Conservation (phyloP, 768 basidiomycete species). For the Mycena vitilis region DNA sequence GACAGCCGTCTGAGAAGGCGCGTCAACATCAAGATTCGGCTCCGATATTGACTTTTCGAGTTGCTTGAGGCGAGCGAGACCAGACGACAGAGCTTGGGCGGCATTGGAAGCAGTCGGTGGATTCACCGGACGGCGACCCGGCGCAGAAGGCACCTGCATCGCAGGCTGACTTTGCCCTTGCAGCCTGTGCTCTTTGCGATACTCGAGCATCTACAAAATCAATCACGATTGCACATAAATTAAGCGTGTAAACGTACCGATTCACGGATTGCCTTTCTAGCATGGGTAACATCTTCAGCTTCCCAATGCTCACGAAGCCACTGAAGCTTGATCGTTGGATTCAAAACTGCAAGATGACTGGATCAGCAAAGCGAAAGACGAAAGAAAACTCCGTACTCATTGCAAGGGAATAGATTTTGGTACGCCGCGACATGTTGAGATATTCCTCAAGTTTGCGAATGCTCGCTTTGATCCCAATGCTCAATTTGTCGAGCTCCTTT, state of each 20-base stretch:
- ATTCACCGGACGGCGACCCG: background rate
- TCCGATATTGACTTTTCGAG: background rate
- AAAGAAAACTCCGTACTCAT: too few relatives aligned
- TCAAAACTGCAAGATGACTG: conserved; percentile 25
- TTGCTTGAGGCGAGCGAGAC: background rate
- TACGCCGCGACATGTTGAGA: conserved; percentile 26
- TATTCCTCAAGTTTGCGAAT: conserved; percentile 38
- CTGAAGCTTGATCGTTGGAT: conserved; percentile 34
- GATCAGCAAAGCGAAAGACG: background rate
- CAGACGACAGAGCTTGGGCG: background rate
- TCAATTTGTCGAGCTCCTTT: conserved; percentile 11
- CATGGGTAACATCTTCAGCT: background rate
- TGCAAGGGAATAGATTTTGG: conserved; percentile 34
- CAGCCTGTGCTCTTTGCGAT: conserved; percentile 12
- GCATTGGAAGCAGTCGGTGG: background rate
- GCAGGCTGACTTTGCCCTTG: background rate
- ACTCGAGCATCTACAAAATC: conserved; percentile 16
- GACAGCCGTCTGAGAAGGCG: too few relatives aligned
- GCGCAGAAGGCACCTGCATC: background rate
- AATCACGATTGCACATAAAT: background rate
- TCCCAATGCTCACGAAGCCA: conserved; percentile 18
- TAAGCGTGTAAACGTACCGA: background rate
- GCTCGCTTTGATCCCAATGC: conserved; percentile 29
- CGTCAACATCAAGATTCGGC: background rate
- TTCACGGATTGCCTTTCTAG: conserved; percentile 1